phyloP scores from a whole-genome alignment of 2,329 filamentous ascomycete genomes.

The Talaromyces verruculosus region DNA sequence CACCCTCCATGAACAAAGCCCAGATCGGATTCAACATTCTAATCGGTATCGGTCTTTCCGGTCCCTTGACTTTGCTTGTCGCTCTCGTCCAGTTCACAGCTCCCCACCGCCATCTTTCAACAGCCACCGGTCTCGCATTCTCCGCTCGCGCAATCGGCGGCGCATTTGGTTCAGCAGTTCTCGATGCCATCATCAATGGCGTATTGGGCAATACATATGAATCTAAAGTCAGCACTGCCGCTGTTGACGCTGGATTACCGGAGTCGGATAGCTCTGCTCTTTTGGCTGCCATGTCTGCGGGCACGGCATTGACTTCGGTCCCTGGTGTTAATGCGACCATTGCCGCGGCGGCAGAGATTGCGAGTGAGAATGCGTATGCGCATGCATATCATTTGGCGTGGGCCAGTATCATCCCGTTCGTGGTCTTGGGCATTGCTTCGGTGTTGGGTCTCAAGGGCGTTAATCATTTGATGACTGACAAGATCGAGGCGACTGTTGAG shows the following conservation, averaged over 20 bases:
- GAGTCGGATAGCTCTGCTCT: not conserved
- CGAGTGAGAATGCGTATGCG: conserved; percentile 50
- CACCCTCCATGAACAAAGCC: not conserved
- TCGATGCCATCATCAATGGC: conserved; percentile 1
- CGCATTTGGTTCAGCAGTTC: not conserved
- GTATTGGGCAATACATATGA: not conserved
- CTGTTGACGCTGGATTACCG: not conserved
- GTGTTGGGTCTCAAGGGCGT: conserved; percentile 51
- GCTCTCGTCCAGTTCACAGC: conserved; percentile 56
- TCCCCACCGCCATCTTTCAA: conserved; percentile 54
- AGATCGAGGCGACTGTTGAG: conserved; percentile 43
- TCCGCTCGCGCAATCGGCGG: conserved; percentile 53
- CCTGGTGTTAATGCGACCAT: conserved; percentile 42
- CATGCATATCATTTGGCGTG: conserved; percentile 53
- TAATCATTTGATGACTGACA: conserved; percentile 55
- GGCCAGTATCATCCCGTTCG: conserved; percentile 54
- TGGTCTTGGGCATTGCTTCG: conserved; percentile 50
- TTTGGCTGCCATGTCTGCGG: not conserved
- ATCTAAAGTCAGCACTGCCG: not conserved
- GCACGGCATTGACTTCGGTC: conserved; percentile 22
- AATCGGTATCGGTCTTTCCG: not conserved
- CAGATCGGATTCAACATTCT: not conserved
- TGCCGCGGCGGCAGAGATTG: conserved; percentile 40
- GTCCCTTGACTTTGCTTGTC: conserved; percentile 23
- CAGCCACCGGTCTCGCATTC: conserved; percentile 55